These are phyloP conservation scores for Didymella lethalis DNA, from an alignment of 2,329 filamentous ascomycete genomes.

Conservation along the genomic window DNA sequence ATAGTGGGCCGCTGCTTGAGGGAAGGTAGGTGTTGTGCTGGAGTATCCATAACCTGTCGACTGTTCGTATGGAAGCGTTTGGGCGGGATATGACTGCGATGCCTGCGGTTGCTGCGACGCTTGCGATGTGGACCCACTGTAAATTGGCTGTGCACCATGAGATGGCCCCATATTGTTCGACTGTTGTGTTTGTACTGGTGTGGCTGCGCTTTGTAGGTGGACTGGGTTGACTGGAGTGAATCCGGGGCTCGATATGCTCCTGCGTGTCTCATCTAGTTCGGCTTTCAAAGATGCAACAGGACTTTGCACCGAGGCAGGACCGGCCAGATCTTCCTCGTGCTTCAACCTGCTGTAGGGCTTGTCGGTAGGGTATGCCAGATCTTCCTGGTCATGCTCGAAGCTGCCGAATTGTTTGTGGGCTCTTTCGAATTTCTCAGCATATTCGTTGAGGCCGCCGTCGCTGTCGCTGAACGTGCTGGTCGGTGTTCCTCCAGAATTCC, in stretches of 20 bases:
- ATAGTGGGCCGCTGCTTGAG: constrained; percentile 6
- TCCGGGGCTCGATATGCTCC: constrained; percentile 6
- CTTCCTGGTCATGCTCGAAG: constrained; percentile 6
- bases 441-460: constrained; percentile 32
- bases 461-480: constrained; percentile 31
- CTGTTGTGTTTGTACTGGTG: neutral
- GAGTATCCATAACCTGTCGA: constrained; percentile 3
- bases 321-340: constrained; percentile 27
- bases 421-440: constrained; percentile 28
- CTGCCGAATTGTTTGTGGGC: constrained; percentile 34
- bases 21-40: neutral
- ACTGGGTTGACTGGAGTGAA: constrained; percentile 26
- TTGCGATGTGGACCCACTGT: constrained; percentile 1
- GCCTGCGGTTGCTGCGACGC: constrained; percentile 7
- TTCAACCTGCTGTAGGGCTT: constrained; percentile 25
- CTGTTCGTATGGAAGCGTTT: constrained; percentile 1
- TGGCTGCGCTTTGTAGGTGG: neutral
- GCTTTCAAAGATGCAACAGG: constrained; percentile 6
- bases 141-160: neutral
- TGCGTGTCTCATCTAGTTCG: constrained; percentile 10
- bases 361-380: constrained; percentile 17
- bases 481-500: constrained; percentile 27
- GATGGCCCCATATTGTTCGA: neutral
- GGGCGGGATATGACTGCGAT: constrained; percentile 6
- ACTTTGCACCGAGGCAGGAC: constrained; percentile 2